Conservation (phyloP, 2,329 filamentous ascomycete genomes). For the Mariannaea elegans region DNA sequence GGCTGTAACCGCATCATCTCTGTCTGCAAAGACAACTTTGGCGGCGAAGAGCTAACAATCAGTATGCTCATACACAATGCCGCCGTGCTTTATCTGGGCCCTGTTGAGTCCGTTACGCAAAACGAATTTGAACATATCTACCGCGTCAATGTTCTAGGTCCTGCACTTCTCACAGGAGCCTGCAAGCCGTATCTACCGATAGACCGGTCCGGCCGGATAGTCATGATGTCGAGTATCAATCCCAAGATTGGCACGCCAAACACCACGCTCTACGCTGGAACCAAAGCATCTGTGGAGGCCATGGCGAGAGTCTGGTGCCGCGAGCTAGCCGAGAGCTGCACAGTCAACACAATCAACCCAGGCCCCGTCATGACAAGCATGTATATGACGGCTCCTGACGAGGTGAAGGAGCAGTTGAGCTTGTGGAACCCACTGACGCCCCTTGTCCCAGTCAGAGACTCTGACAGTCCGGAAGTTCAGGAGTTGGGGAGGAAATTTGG, state of each 20-base stretch:
- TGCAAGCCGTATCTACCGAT: conserved; percentile 62
- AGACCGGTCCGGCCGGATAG: conserved; percentile 65
- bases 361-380: conserved; percentile 45
- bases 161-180: conserved; percentile 63
- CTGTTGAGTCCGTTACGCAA: conserved; percentile 54
- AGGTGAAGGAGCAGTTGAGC: conserved; percentile 50
- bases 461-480: conserved; percentile 41
- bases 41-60: conserved; percentile 55
- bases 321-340: conserved; percentile 65
- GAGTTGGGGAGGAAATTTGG: conserved; percentile 59
- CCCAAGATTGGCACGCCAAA: conserved; percentile 61
- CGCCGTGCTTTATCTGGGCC: conserved; percentile 58
- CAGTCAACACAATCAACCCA: conserved; percentile 68
- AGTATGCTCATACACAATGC: conserved; percentile 69
- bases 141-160: conserved; percentile 67
- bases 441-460: conserved; percentile 49
- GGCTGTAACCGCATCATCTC: conserved; percentile 63
- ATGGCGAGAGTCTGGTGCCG: conserved; percentile 71
- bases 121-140: conserved; percentile 64
- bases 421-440: conserved; percentile 58
- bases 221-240: conserved; percentile 65
- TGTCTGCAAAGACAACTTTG: conserved; percentile 58
- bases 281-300: conserved; percentile 68
- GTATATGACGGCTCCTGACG: conserved; percentile 61
- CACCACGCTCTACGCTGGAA: conserved; percentile 68